A percentile compares a stretch with the other conserved stretches of the same genome.
Conservation (phyloP, 305 asterid species). For the Plantago rigida region DNA sequence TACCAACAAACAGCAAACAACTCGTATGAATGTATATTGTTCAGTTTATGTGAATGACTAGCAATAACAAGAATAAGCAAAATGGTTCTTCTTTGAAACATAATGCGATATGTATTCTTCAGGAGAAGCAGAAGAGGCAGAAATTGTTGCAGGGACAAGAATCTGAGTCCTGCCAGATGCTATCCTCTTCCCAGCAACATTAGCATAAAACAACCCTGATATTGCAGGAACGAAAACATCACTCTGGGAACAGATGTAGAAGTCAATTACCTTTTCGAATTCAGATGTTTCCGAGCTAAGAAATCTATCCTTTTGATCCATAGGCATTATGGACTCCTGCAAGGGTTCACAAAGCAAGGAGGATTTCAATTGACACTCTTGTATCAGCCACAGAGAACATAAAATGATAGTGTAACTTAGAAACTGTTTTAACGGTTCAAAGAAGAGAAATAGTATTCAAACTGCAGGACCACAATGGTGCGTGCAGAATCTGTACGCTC, state of each 20-base stretch:
- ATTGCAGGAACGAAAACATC: conserved; percentile 91
- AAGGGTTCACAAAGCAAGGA: conserved; percentile 7
- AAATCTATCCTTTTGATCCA: conserved; percentile 48
- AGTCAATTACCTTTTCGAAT: conserved; percentile 72
- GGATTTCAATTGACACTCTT: too few species aligned
- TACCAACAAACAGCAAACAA: too few species aligned
- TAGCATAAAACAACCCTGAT: conserved; percentile 86
- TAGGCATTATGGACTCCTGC: conserved; percentile 54
- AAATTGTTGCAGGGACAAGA: conserved; percentile 66
- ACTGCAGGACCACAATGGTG: too few species aligned
- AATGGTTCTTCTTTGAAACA: conserved; percentile 72
- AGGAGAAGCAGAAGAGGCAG: conserved; percentile 56
- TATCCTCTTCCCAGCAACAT: conserved; percentile 90
- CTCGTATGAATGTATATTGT: background rate
- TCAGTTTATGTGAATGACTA: conserved; percentile 25
- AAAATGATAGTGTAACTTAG: too few species aligned
- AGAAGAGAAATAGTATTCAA: too few species aligned
- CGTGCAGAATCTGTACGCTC: too few species aligned
- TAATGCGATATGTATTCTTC: conserved; percentile 65
- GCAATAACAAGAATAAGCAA: conserved; percentile 87
- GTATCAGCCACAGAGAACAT: too few species aligned
- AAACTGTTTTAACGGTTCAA: too few species aligned
- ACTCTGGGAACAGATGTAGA: conserved; percentile 70
- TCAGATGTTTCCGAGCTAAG: conserved; percentile 43
- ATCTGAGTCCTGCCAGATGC: conserved; percentile 70